Evolutionary conservation across 192 early-diverging fungal genomes (phyloP), one percentile per base, ranked within the genome.

Genomic region (Podila horticola): DNA sequence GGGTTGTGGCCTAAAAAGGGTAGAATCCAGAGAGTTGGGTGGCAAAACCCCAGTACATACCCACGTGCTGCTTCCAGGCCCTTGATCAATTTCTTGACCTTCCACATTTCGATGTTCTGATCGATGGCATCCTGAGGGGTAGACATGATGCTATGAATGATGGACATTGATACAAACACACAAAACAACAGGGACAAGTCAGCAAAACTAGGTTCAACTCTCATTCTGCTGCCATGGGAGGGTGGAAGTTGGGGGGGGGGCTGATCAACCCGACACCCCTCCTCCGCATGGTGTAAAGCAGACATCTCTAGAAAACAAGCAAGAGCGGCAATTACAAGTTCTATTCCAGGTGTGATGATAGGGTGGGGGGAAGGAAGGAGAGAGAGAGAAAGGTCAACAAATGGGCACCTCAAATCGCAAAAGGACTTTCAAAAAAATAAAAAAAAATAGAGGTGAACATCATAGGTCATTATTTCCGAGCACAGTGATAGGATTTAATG

Each of bases 71-170:
- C 91, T 60, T 95, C 92, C 79, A 99, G 87, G 69, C 93, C 91
- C 92, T 99, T 98, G 88, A 99, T 97, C 85, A 98, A 91, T 87
- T 93, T 95, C 92, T 98, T 98, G 87, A 97, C 94, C 91, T 98
- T 98, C 96, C 96, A 98, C 67, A 97, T 90, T 88, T 96, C 93
- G 62, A 98, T 91, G 81, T 98, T 96, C 75, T 95, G 88, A 79
- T 98, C 96, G 74, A 88, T 85, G 38, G 74, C 64, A 61, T 86
- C 85, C 64, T 79, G 74, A 58, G 79, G 62, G 68, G 84, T 82
- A 72, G 76, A 79, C 76, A 79, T 79, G 38, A 29, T 73, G 71
- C 70, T 73, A 69, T 15, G 20, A 55, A 55, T 26, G 24, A 55
- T 22, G 24, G 34, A 55, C 20, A 55, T 0, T 24, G n/a, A 26